A percentile compares a stretch with the other conserved stretches of the same genome.
Conservation (phyloP, 768 basidiomycete genomes). For the Boletus subparvulus region DNA sequence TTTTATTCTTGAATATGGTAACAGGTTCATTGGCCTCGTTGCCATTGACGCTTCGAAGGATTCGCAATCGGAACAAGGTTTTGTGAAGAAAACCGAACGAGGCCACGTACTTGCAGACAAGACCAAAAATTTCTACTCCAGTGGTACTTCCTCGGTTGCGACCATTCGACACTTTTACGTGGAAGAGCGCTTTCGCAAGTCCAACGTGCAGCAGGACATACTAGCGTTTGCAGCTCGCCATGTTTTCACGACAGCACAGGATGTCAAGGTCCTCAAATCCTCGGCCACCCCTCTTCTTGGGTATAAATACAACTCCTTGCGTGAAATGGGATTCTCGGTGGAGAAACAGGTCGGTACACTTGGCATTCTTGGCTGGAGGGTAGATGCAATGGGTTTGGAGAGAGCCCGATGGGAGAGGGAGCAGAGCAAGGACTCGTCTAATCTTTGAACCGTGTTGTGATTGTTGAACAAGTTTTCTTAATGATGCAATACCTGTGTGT, state of each 20-base stretch:
- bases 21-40: conserved; percentile 63
- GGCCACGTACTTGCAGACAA: conserved; percentile 11
- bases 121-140: conserved; percentile 21
- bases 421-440: conserved; percentile 9
- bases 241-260: conserved; percentile 49
- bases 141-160: conserved; percentile 49
- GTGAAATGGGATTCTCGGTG: conserved; percentile 48
- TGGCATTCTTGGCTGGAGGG: conserved; percentile 61
- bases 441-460: conserved; percentile 3
- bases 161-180: conserved; percentile 74
- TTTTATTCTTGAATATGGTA: conserved; percentile 64
- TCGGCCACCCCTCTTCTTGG: conserved; percentile 49
- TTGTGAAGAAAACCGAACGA: conserved; percentile 23
- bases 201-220: conserved; percentile 63
- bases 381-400: conserved; percentile 43
- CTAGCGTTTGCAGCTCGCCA: conserved; percentile 56
- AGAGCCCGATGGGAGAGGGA: conserved; percentile 47
- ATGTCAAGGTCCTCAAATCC: conserved; percentile 47
- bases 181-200: conserved; percentile 58
- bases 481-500: background rate
- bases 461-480: background rate
- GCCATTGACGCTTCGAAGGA: conserved; percentile 63
- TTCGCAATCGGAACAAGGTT: conserved; percentile 32
- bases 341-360: conserved; percentile 44
- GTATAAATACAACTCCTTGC: conserved; percentile 48